These are phyloP conservation scores for Delonix regia DNA, from an alignment of 306 rosid species.

Conservation along the genomic window DNA sequence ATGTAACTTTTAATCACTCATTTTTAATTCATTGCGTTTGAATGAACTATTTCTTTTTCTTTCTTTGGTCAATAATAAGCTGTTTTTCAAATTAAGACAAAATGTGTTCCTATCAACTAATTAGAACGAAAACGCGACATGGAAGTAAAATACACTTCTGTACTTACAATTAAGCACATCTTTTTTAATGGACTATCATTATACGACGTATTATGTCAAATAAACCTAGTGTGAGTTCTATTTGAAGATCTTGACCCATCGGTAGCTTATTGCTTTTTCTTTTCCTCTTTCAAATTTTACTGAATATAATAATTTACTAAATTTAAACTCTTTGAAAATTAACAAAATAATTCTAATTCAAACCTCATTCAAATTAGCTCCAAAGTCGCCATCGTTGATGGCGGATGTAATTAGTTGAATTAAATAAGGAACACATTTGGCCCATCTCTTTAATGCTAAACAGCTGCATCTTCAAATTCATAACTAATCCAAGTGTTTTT, in stretches of 20 bases:
- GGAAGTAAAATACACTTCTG: too few relatives aligned
- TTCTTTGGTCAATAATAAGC: too few relatives aligned
- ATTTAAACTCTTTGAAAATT: too few relatives aligned
- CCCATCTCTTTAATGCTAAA: constrained; percentile 38
- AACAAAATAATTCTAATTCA: too few relatives aligned
- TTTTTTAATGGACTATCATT: too few relatives aligned
- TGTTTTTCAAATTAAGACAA: too few relatives aligned
- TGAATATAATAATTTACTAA: too few relatives aligned
- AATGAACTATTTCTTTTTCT: neutral
- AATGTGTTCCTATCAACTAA: too few relatives aligned
- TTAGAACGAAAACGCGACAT: neutral
- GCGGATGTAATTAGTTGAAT: neutral
- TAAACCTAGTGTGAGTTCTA: constrained; percentile 42
- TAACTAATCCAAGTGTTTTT: constrained; percentile 3
- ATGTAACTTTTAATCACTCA: neutral
- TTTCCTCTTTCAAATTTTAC: too few relatives aligned
- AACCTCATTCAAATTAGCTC: neutral
- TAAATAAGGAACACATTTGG: constrained; percentile 6
- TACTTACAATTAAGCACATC: too few relatives aligned
- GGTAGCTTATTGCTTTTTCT: neutral
- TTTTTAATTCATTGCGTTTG: neutral
- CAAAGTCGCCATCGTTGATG: neutral
- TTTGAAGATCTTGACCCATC: constrained; percentile 42
- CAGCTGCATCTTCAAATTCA: constrained; percentile 32
- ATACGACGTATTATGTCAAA: constrained; percentile 18